A percentile compares a stretch with the other conserved stretches of the same genome.
Evolutionary conservation across 2,329 filamentous ascomycete genomes (phyloP).

Genomic region (Fusarium haematococcum): DNA sequence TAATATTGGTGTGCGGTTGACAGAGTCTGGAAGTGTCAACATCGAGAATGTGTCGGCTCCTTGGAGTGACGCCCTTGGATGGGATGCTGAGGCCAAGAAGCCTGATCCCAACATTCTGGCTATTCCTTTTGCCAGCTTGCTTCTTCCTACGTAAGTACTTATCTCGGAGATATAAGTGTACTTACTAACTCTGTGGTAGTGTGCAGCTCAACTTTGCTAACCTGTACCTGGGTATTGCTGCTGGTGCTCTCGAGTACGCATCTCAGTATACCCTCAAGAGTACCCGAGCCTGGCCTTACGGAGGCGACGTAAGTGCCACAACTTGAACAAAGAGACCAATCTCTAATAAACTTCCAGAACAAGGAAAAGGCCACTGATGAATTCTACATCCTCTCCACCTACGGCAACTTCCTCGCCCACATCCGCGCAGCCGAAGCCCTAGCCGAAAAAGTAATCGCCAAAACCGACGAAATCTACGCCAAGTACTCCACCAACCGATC

Average conservation of each 20-base stretch:
- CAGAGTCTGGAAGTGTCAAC: constrained; percentile 71
- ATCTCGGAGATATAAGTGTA: no score
- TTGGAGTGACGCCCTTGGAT: constrained; percentile 73
- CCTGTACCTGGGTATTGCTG: constrained; percentile 73
- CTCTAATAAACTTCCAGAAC: constrained; percentile 44
- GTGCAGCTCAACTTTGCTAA: constrained; percentile 76
- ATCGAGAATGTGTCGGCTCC: constrained; percentile 68
- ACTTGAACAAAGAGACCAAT: not conserved
- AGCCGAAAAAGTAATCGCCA: constrained; percentile 65
- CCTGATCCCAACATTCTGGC: constrained; percentile 62
- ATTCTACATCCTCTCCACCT: constrained; percentile 73
- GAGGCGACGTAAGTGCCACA: constrained; percentile 63
- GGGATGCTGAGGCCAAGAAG: constrained; percentile 62
- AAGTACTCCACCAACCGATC: constrained; percentile 53
- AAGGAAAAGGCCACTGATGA: constrained; percentile 71
- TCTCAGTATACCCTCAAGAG: constrained; percentile 65
- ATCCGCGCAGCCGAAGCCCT: constrained; percentile 70
- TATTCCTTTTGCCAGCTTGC: constrained; percentile 66
- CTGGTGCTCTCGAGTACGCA: constrained; percentile 67
- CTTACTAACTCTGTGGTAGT: constrained; percentile 37
- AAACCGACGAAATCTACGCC: constrained; percentile 60
- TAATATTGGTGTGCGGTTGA: constrained; percentile 72
- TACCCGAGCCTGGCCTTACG: constrained; percentile 73
- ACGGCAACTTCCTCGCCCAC: constrained; percentile 73
- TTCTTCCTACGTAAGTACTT: constrained; percentile 65